phyloP scores from a whole-genome alignment of 2,329 filamentous ascomycete genomes.

The Xylariaceae sp. region DNA sequence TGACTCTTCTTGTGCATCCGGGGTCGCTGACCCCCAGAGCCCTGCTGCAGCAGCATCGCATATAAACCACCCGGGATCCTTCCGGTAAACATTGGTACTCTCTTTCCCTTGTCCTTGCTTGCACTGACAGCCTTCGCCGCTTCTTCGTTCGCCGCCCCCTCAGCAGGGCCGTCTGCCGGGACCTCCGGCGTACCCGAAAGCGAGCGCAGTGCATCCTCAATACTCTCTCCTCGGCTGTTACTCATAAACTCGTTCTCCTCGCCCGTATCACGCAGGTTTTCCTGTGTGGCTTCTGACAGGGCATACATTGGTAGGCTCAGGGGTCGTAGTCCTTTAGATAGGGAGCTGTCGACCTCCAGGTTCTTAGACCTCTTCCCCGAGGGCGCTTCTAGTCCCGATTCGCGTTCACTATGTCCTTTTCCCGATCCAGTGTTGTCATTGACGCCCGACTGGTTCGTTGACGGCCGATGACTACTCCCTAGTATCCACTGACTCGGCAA shows the following conservation, averaged over 20 bases:
- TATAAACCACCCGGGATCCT: slow-evolving; percentile 16
- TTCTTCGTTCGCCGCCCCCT: not conserved
- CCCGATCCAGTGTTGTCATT: too few relatives aligned
- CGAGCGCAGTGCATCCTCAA: slow-evolving; percentile 8
- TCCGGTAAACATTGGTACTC: slow-evolving; percentile 14
- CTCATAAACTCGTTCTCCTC: not conserved
- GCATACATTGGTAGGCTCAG: slow-evolving; percentile 12
- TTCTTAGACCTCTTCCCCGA: slow-evolving; percentile 1
- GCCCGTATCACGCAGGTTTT: slow-evolving; percentile 3
- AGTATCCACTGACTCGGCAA: not conserved
- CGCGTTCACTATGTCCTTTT: too few relatives aligned
- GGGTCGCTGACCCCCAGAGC: not conserved
- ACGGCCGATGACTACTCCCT: not conserved
- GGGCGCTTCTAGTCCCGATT: not conserved
- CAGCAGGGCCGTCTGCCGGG: not conserved
- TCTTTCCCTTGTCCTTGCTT: slow-evolving; percentile 4
- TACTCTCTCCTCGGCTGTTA: slow-evolving; percentile 2
- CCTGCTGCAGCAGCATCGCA: slow-evolving; percentile 10
- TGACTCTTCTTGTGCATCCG: too few relatives aligned
- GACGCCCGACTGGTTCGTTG: not conserved
- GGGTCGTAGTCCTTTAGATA: slow-evolving; percentile 10
- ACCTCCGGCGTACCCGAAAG: slow-evolving; percentile 9
- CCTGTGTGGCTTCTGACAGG: slow-evolving; percentile 7
- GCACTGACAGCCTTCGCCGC: not conserved
- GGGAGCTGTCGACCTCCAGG: slow-evolving; percentile 5